A percentile compares a stretch with the other conserved stretches of the same genome.
Conservation (phyloP, 1,284 basidiomycete genomes). For the Moesziomyces sp. region DNA sequence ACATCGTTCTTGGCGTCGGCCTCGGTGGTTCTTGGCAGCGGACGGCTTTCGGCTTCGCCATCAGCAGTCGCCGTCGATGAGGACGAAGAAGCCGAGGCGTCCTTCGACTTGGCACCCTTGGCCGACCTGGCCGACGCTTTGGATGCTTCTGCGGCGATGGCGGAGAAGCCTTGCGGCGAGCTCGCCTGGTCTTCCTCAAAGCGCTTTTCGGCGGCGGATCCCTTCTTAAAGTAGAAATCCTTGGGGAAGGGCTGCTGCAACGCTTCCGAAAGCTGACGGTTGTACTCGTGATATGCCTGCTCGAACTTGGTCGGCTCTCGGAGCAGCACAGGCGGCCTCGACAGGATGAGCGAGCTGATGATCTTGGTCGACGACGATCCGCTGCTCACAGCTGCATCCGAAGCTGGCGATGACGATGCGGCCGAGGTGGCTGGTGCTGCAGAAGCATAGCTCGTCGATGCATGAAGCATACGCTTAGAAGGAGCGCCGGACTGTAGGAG, state of each 20-base stretch:
- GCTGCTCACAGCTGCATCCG: constrained; percentile 7
- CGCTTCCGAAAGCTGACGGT: constrained; percentile 82
- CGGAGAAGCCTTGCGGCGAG: constrained; percentile 39
- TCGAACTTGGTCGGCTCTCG: constrained; percentile 82
- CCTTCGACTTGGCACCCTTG: constrained; percentile 20
- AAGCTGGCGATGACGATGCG: constrained; percentile 10
- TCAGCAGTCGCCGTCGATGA: constrained; percentile 9
- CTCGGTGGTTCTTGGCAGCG: constrained; percentile 69
- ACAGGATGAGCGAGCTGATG: constrained; percentile 76
- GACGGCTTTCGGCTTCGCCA: constrained; percentile 69
- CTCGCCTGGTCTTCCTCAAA: constrained; percentile 73
- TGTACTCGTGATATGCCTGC: constrained; percentile 85
- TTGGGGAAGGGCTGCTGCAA: constrained; percentile 87
- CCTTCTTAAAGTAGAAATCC: constrained; percentile 95
- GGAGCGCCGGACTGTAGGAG: constrained; percentile 14
- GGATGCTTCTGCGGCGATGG: constrained; percentile 20
- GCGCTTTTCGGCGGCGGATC: constrained; percentile 83
- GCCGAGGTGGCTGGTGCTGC: constrained; percentile 10
- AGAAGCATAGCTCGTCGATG: constrained; percentile 15
- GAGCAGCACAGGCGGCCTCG: constrained; percentile 84
- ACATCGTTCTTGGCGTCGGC: constrained; percentile 75
- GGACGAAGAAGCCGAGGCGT: constrained; percentile 1
- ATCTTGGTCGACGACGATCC: constrained; percentile 49
- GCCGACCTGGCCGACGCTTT: constrained; percentile 9
- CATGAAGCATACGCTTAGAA: constrained; percentile 28